Base-by-base conservation (phyloP, 768 basidiomycete species). In the Boletus reticulatus region DNA sequence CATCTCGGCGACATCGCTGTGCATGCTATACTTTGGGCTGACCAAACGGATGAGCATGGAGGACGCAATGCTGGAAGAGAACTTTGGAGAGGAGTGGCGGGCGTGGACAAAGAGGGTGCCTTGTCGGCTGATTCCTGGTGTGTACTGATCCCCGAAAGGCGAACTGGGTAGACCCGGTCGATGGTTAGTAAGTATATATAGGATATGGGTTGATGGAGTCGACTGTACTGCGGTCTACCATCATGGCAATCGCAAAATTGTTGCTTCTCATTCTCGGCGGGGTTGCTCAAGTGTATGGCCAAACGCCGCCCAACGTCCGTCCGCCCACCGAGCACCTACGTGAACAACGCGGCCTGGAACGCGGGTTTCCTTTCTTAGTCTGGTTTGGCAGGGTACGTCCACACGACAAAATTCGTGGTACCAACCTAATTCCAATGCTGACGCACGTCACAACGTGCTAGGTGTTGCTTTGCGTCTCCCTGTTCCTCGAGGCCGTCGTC, bases 51-150 rank as follows among this genome's bases (percentile, higher is more conserved):
- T 72, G 48, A 27, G 55, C 36, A 63, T 38, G 39, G 70, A 72
- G 46, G 69, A 72, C n/a, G 43, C 43, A 32, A 72, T 68, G 67
- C 52, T 72, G 12, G 62, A 67, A n/a, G 36, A 50, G 20, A 19
- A 52, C 20, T 69, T 72, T 59, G 67, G 71, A 2, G 59, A 62
- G 19, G 60, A 27, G 22, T 72, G 71, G 71, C 60, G 55, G 6
- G 49, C 46, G 20, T 72, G 68, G 63, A 50, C 42, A 7, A 60
- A 19, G 37, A 50, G 46, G 31, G 71, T 72, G 3, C 63, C 62
- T 0, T 67, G 24, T 46, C 54, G 59, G 4, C 38, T 72, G 45
- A 22, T 22, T 22, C 22, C 22, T 22, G 22, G 22, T 22, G 22
- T 22, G 22, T 22, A 22, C 22, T 67, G 43, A 41, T 29, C 9